phyloP scores from a whole-genome alignment of 2,329 filamentous ascomycete genomes.

The Mycosphaerelloides madeirae region DNA sequence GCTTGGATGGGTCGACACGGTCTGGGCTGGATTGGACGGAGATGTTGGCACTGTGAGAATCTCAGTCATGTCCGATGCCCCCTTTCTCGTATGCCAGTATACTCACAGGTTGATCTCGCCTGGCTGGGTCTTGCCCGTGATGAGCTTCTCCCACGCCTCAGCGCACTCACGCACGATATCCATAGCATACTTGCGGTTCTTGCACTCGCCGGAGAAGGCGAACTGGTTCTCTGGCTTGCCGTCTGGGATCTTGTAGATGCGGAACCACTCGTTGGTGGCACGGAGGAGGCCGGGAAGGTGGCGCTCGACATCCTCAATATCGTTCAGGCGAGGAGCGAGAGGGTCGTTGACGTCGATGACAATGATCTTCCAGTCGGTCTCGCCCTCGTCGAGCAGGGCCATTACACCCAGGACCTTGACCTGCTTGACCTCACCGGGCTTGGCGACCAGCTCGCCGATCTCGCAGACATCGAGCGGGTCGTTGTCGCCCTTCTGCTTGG shows the following conservation, averaged over 20 bases:
- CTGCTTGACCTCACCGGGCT: conserved; percentile 96
- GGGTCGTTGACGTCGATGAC: conserved; percentile 99
- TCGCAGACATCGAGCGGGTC: conserved; percentile 99
- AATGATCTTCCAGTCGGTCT: conserved; percentile 99
- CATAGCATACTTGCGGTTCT: conserved; percentile 99
- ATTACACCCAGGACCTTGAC: conserved; percentile 99
- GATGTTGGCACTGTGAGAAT: conserved; percentile 66
- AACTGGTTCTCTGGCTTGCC: conserved; percentile 99
- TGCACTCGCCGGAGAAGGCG: conserved; percentile 99
- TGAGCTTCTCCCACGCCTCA: conserved; percentile 95
- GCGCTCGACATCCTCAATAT: conserved; percentile 97
- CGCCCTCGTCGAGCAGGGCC: conserved; percentile 97
- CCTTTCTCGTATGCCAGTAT: not conserved
- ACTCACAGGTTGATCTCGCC: conserved; percentile 79
- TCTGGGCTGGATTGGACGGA: conserved; percentile 68
- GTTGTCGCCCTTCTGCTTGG: conserved; percentile 99
- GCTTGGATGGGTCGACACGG: conserved; percentile 63
- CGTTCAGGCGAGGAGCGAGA: conserved; percentile 91
- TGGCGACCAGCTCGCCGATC: conserved; percentile 96
- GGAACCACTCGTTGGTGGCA: conserved; percentile 99
- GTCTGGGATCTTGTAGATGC: conserved; percentile 99
- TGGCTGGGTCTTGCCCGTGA: conserved; percentile 78
- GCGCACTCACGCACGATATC: conserved; percentile 93
- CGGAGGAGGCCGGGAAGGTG: conserved; percentile 94
- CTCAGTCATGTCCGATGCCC: conserved; percentile 2